Conservation (phyloP, 176 grass and related monocot species). For the Juncus inflexus region DNA sequence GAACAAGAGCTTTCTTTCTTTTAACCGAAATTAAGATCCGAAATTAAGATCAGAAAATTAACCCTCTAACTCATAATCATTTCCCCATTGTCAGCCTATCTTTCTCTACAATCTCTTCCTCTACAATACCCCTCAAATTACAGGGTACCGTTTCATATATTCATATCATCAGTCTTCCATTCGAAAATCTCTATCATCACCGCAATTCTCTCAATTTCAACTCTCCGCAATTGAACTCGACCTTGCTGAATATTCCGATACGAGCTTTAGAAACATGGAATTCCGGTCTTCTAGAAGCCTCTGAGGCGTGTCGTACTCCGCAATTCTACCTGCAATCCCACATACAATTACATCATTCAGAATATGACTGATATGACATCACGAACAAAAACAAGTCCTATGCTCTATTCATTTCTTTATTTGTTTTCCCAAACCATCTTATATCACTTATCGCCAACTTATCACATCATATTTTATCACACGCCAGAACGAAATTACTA, state of each 20-base stretch:
- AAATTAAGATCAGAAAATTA: constrained; percentile 13
- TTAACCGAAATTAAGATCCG: constrained; percentile 4
- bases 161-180: no score
- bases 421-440: neutral
- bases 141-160: neutral
- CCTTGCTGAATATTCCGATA: constrained; percentile 81
- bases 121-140: constrained; percentile 9
- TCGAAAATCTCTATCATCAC: no score
- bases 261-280: constrained; percentile 86
- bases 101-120: neutral
- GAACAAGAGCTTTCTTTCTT: constrained; percentile 9
- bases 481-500: neutral
- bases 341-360: neutral
- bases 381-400: neutral
- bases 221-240: constrained; percentile 59
- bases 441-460: neutral
- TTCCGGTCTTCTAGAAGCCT: constrained; percentile 73
- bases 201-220: constrained; percentile 21
- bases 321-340: constrained; percentile 72
- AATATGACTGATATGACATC: neutral
- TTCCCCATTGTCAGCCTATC: neutral
- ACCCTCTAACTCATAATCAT: neutral
- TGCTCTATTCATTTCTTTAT: neutral
- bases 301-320: constrained; percentile 74
- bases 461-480: neutral